Base-by-base conservation (phyloP, 192 early-diverging fungal genomes). In the Entomortierella parvispora region DNA sequence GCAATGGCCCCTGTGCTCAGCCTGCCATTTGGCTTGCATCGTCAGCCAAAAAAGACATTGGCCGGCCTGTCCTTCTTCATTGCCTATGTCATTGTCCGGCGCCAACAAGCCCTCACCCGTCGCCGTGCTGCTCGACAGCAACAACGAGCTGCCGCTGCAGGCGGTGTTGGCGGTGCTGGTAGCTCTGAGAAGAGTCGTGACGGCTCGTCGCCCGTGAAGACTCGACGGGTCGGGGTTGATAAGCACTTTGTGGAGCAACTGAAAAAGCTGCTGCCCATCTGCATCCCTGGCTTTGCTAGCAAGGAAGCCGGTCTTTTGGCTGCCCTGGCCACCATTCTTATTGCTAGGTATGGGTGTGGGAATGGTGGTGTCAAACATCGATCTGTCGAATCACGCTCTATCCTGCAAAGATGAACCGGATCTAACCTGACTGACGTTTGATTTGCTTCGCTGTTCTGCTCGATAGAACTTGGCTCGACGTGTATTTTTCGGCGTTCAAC, bases 401-500 rank as follows among this genome's bases (percentile, higher is more conserved):
- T n/a, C n/a, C n/a, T n/a, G n/a, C n/a, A n/a, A n/a, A n/a, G n/a
- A n/a, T n/a, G n/a, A n/a, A n/a, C n/a, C n/a, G n/a, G n/a, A n/a
- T n/a, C n/a, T n/a, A n/a, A n/a, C n/a, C n/a, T n/a, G n/a, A n/a
- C n/a, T n/a, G n/a, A n/a, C n/a, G n/a, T n/a, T n/a, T n/a, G n/a
- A n/a, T n/a, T n/a, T n/a, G n/a, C n/a, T n/a, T n/a, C n/a, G n/a
- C n/a, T n/a, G n/a, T n/a, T n/a, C n/a, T n/a, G n/a, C n/a, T 84
- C 65, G 72, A 71, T 66, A 82, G 88, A 70, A 89, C 88, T 8
- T 86, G 80, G 86, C 69, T 89, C 26, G 86, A 87, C 72, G 86
- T 89, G 46, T 89, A 84, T 82, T 87, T 88, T 58, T 86, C 86
- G n/a, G 84, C 75, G 29, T 84, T 87, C 59, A 87, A 87, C 50